Conservation (phyloP, 2,329 filamentous ascomycete genomes). For the Bretziella fagacearum region DNA sequence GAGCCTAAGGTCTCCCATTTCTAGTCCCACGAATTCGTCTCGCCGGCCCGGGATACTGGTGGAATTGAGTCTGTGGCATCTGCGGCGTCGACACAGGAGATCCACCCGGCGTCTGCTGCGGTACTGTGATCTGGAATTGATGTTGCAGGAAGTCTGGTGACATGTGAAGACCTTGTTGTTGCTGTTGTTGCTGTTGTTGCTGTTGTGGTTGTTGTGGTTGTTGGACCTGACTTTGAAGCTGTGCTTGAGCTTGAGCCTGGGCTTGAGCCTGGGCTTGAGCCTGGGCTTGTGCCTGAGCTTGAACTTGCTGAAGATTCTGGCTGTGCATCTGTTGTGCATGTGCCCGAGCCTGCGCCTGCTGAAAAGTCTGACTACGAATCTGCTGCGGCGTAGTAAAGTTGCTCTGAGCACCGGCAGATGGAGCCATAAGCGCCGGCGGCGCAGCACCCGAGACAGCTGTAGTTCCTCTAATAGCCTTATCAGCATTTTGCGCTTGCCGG, state of each 20-base stretch:
- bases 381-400: not conserved
- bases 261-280: conserved; percentile 3
- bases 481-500: conserved; percentile 14
- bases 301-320: not conserved
- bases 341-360: conserved; percentile 14
- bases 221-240: conserved; percentile 18
- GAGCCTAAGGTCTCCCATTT: not conserved
- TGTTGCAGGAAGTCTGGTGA: conserved; percentile 11
- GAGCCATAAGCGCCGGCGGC: not conserved
- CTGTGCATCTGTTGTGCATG: not conserved
- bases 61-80: conserved; percentile 11
- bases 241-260: conserved; percentile 5
- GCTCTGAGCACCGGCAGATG: not conserved
- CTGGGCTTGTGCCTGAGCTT: conserved; percentile 11
- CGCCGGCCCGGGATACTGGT: conserved; percentile 9
- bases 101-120: conserved; percentile 1
- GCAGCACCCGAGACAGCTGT: conserved; percentile 14
- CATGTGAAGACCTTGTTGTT: conserved; percentile 5
- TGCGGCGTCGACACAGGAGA: conserved; percentile 5
- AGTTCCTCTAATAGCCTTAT: conserved; percentile 1
- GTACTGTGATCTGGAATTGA: conserved; percentile 12
- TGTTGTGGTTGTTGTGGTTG: conserved; percentile 7
- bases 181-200: not conserved
- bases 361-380: conserved; percentile 15
- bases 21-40: conserved; percentile 4